Evolutionary conservation across 2,329 filamentous ascomycete species (phyloP).

Genomic region (Nakataea oryzae): DNA sequence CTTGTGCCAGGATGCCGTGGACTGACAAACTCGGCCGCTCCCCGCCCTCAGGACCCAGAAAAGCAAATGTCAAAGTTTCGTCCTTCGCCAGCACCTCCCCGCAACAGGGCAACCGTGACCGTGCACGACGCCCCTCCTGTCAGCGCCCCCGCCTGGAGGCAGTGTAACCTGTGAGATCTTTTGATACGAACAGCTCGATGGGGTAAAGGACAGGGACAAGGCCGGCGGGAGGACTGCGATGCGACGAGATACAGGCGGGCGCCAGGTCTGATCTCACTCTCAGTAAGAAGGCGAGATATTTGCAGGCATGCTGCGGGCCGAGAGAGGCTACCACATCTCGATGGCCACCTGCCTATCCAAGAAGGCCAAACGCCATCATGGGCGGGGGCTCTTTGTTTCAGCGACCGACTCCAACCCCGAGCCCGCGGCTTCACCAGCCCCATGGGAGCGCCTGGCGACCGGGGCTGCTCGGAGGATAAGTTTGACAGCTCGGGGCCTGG

Average conservation of each 20-base stretch:
- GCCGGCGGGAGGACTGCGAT: too few species aligned
- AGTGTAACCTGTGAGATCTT: not conserved
- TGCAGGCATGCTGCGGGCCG: too few species aligned
- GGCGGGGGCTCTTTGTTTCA: not conserved
- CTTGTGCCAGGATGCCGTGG: conserved; percentile 6
- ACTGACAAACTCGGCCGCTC: too few species aligned
- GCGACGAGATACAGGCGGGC: not conserved
- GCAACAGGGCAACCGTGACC: conserved; percentile 5
- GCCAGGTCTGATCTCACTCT: not conserved
- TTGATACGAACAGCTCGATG: not conserved
- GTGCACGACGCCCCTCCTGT: not conserved
- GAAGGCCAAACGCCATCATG: not conserved
- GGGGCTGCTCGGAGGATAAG: not conserved
- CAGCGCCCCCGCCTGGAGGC: not conserved
- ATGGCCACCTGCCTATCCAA: not conserved
- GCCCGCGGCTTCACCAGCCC: not conserved
- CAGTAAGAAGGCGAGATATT: not conserved
- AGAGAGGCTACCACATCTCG: too few species aligned
- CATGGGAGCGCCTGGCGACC: not conserved
- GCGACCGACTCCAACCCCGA: not conserved
- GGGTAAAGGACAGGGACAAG: not conserved
- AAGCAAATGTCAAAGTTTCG: not conserved
- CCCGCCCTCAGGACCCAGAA: too few species aligned
- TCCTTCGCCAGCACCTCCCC: conserved; percentile 4
- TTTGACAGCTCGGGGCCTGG: not conserved